A percentile compares a stretch with the other conserved stretches of the same genome.
Conservation (phyloP, 306 rosid genomes). For the Dryas alaskensis region DNA sequence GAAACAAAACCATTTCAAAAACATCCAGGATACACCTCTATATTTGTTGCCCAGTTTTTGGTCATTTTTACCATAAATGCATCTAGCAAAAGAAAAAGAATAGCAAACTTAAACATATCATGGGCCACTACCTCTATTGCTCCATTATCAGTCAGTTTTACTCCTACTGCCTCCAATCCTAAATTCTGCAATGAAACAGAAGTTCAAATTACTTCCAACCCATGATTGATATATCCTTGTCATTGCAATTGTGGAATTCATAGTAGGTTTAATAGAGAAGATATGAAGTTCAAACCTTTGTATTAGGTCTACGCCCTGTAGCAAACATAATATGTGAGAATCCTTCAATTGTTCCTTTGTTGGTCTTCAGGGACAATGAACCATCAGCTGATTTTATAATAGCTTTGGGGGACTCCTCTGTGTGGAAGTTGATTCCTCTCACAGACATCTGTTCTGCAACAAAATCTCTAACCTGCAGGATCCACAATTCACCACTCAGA, state of each 20-base stretch:
- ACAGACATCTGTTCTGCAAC: constrained; percentile 78
- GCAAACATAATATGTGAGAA: constrained; percentile 96
- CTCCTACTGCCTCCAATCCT: constrained; percentile 91
- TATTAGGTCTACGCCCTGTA: constrained; percentile 93
- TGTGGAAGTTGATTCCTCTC: constrained; percentile 80
- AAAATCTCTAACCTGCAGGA: constrained; percentile 82
- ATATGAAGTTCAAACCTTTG: constrained; percentile 50
- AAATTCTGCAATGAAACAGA: constrained; percentile 55
- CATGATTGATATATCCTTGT: neutral
- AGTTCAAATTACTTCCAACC: constrained; percentile 25
- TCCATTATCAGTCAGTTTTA: constrained; percentile 64
- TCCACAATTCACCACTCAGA: constrained; percentile 26
- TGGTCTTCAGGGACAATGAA: constrained; percentile 83
- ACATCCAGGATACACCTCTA: neutral
- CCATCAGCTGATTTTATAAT: constrained; percentile 73
- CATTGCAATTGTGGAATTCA: constrained; percentile 14
- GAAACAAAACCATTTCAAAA: neutral
- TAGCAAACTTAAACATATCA: constrained; percentile 22
- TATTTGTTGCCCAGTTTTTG: neutral
- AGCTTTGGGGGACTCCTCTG: constrained; percentile 83
- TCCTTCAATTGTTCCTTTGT: constrained; percentile 74
- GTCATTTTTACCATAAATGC: neutral
- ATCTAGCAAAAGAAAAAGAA: neutral
- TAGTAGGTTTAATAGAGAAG: constrained; percentile 12
- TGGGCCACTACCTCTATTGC: constrained; percentile 70